Evolutionary conservation across 148 eudicot species (phyloP).

Genomic region (Rhododendron vialii): DNA sequence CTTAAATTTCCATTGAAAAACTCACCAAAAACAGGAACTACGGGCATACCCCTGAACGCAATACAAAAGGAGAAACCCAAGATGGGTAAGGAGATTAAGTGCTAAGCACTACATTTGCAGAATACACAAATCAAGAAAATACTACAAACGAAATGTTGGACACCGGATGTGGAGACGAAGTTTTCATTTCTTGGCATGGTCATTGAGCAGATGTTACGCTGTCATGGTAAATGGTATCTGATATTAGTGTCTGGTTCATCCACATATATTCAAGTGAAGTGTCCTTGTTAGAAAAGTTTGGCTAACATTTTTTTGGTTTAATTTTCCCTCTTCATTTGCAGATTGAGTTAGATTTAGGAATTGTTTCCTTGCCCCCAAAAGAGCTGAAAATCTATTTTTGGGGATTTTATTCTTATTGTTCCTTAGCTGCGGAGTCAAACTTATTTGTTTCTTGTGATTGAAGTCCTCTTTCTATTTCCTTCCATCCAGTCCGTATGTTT

Average conservation of each 20-base stretch:
- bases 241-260: neutral
- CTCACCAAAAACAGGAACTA: no score
- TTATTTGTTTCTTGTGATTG: neutral
- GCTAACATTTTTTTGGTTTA: neutral
- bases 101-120: no score
- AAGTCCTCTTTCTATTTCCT: neutral
- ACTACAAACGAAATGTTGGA: no score
- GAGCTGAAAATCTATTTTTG: neutral
- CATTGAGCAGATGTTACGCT: neutral
- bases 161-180: neutral
- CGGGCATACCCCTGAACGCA: no score
- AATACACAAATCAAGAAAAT: no score
- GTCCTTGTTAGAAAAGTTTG: neutral
- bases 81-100: no score
- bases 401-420: neutral
- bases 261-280: neutral
- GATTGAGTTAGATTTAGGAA: neutral
- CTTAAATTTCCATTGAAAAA: no score
- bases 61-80: no score
- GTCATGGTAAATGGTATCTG: neutral
- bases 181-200: neutral
- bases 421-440: neutral
- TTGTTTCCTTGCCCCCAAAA: neutral
- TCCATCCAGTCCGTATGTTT: no score
- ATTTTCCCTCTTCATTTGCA: neutral